A percentile compares a stretch with the other conserved stretches of the same genome.
phyloP scores from a whole-genome alignment of 208 protist species.

The Leptomonas seymouri region DNA sequence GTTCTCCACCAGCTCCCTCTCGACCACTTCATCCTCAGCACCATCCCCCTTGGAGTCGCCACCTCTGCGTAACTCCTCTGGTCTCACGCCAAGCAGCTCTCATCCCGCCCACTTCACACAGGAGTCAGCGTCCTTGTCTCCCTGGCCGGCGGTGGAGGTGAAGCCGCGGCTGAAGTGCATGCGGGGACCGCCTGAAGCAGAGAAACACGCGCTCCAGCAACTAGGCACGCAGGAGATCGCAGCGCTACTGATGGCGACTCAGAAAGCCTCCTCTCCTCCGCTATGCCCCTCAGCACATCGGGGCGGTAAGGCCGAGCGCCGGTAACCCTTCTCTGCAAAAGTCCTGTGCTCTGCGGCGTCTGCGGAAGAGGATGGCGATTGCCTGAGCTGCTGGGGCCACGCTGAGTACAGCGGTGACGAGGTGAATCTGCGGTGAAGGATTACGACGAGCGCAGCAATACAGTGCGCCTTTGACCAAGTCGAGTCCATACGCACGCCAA shows the following conservation, averaged over 20 bases:
- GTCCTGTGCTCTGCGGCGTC: too few species aligned
- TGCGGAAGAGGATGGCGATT: too few species aligned
- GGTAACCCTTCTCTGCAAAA: too few species aligned
- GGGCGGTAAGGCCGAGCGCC: neutral
- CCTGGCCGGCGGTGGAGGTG: conserved; percentile 17
- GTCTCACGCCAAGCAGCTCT: neutral
- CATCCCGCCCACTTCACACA: neutral
- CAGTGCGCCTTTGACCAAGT: too few species aligned
- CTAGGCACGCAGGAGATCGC: conserved; percentile 43
- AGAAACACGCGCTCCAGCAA: conserved; percentile 45
- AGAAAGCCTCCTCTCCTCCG: neutral
- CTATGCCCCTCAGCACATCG: neutral
- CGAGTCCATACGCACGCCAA: too few species aligned
- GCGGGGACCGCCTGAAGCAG: conserved; percentile 33
- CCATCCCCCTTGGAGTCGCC: neutral
- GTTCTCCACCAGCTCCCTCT: conserved; percentile 3
- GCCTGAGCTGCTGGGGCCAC: too few species aligned
- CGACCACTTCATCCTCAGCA: neutral
- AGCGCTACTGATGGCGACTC: neutral
- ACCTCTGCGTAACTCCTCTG: neutral
- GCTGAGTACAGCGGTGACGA: too few species aligned
- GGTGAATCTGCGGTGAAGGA: too few species aligned
- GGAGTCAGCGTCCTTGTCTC: conserved; percentile 1
- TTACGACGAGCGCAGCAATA: too few species aligned
- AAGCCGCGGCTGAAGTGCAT: conserved; percentile 14